Conservation (phyloP, 1,284 basidiomycete genomes). For the Cutaneotrichosporon sp. region DNA sequence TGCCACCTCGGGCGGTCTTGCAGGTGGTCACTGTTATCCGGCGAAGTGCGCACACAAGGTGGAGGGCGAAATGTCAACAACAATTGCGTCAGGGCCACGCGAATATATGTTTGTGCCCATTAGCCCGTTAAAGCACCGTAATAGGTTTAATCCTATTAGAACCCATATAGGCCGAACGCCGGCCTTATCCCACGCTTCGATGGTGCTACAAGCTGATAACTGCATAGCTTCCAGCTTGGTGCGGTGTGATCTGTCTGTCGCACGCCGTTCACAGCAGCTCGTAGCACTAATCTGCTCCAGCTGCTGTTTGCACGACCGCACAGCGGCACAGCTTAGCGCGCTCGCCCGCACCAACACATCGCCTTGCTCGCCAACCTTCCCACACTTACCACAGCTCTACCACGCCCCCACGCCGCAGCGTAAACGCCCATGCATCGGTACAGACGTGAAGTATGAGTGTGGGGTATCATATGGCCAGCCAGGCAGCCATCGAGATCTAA, state of each 20-base stretch:
- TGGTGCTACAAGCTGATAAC: too few relatives aligned
- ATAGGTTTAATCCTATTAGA: too few relatives aligned
- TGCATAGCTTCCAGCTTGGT: too few relatives aligned
- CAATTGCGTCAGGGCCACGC: not conserved
- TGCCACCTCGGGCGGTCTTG: not conserved
- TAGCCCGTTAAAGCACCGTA: not conserved
- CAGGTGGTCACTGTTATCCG: not conserved
- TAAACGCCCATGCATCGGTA: slow-evolving; percentile 5
- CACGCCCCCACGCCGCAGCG: not conserved
- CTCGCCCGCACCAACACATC: too few relatives aligned
- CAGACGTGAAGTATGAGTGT: slow-evolving; percentile 1
- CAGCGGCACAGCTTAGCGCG: too few relatives aligned
- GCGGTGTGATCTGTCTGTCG: too few relatives aligned
- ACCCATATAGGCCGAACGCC: too few relatives aligned
- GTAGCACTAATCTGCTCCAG: too few relatives aligned
- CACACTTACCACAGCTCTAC: not conserved
- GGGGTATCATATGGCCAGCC: slow-evolving; percentile 1
- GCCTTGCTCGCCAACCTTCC: too few relatives aligned
- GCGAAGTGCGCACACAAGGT: not conserved
- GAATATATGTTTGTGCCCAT: not conserved
- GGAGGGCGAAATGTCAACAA: slow-evolving; percentile 1
- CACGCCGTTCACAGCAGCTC: too few relatives aligned
- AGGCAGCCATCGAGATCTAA: not conserved
- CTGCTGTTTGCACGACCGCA: too few relatives aligned
- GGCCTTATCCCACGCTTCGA: too few relatives aligned